Evolutionary conservation across 305 asterid species (phyloP).

Genomic region (Caryopteris hybrid): DNA sequence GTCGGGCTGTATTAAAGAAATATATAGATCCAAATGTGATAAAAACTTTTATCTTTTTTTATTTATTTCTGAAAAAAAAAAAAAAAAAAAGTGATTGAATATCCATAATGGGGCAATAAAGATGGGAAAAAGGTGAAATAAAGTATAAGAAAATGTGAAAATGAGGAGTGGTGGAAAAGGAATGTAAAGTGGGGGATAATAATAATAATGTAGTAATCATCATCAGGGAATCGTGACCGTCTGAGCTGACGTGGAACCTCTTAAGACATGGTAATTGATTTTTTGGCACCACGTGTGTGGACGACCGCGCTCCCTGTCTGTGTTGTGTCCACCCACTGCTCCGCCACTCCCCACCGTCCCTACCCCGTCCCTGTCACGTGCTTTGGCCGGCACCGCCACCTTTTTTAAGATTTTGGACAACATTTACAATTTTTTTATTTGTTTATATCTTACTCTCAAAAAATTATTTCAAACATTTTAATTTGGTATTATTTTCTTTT

Average conservation of each 20-base stretch:
- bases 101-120: background rate
- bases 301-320: background rate
- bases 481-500: too few relatives aligned
- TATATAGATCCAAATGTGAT: too few relatives aligned
- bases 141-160: background rate
- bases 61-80: too few relatives aligned
- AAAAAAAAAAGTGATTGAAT: slow-evolving; percentile 1
- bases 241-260: slow-evolving; percentile 33
- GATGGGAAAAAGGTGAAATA: background rate
- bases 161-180: slow-evolving; percentile 3
- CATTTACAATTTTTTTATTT: too few relatives aligned
- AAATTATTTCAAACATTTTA: too few relatives aligned
- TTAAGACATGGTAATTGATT: slow-evolving; percentile 14
- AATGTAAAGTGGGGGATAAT: background rate
- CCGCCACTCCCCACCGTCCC: slow-evolving; percentile 26
- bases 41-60: too few relatives aligned
- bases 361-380: slow-evolving; percentile 49
- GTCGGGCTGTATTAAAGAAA: too few relatives aligned
- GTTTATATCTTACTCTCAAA: too few relatives aligned
- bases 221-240: slow-evolving; percentile 40
- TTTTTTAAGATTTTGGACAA: too few relatives aligned
- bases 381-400: slow-evolving; percentile 67
- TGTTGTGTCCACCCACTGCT: background rate
- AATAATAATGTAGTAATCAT: slow-evolving; percentile 22
- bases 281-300: slow-evolving; percentile 43